Percentiles rank a stretch among this genome's conserved stretches.
phyloP scores from a whole-genome alignment of 768 basidiomycete species.

The Dacryopinax primogenitus region DNA sequence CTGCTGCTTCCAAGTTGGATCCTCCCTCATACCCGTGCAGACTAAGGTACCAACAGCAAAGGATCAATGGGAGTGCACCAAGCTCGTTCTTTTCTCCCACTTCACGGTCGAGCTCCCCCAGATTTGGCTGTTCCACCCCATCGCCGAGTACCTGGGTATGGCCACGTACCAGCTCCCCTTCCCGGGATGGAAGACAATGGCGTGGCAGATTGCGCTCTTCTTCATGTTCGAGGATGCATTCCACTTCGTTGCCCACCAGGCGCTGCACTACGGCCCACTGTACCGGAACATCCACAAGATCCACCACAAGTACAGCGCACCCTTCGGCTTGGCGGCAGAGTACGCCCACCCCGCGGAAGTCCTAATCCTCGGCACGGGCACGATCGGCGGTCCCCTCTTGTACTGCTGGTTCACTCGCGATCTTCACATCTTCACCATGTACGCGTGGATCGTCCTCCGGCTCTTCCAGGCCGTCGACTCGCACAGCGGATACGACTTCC shows the following conservation, averaged over 20 bases:
- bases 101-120: conserved; percentile 89
- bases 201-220: conserved; percentile 70
- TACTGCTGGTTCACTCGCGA: conserved; percentile 60
- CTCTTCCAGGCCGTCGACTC: conserved; percentile 97
- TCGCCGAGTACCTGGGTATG: conserved; percentile 82
- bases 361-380: conserved; percentile 85
- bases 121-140: conserved; percentile 87
- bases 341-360: conserved; percentile 97
- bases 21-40: conserved; percentile 16
- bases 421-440: conserved; percentile 86
- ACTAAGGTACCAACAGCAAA: conserved; percentile 59
- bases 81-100: conserved; percentile 84
- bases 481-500: conserved; percentile 97
- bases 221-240: conserved; percentile 94
- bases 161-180: conserved; percentile 87
- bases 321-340: conserved; percentile 93
- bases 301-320: conserved; percentile 94
- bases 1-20: not conserved
- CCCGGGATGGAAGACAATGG: conserved; percentile 55
- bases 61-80: conserved; percentile 94
- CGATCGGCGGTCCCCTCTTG: conserved; percentile 74
- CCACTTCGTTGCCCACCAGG: conserved; percentile 88
- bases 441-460: conserved; percentile 83
- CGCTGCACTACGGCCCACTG: conserved; percentile 67
- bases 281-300: conserved; percentile 94